Evolutionary conservation across 805 yeast genomes (phyloP), one percentile per base, ranked within the genome.

Genomic region (Kazachstania africana): DNA sequence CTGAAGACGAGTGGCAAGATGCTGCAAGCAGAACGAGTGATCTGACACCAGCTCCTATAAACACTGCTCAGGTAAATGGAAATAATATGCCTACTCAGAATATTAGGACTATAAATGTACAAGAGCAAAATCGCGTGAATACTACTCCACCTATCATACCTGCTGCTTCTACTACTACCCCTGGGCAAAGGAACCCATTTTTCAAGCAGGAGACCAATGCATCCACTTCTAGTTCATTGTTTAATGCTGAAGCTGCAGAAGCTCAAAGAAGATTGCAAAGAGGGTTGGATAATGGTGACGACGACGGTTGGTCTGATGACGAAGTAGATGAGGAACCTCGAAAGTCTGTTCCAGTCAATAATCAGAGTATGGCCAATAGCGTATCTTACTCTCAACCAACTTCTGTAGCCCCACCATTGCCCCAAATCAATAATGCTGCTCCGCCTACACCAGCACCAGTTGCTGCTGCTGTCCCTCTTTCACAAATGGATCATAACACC

Each of bases 261-360:
- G 78, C 76, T 2, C 87, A 79, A 53, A 65, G 91, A 54, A 72
- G 69, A 17, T 71, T 81, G 6, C 88, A 80, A 50, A 65, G 87
- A 53, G 66, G 67, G 12, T 35, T 55, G 21, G 60, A 48, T 28
- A 54, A 52, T 30, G 59, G 57, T 33, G 47, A 41, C 15, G 61
- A 52, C 36, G 43, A 38, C 24, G 60, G 53, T 32, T 50, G 59
- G 53, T 49, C 54, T 24, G 55, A 50, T 27, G 64, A 61, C 33
- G 65, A 59, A 4, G 62, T 56, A 5, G 49, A 44, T 12, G 53
- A 27, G 47, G 48, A 20, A 52, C 59, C 23, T 53, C 53, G 36
- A 47, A 44, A 27, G 48, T n/a, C n/a, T n/a, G n/a, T n/a, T n/a
- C 53, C 28, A 50, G 51, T 24, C 40, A 38, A 4, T 12, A 19